Base-by-base conservation (phyloP, 306 rosid genomes). In the Senna tora region DNA sequence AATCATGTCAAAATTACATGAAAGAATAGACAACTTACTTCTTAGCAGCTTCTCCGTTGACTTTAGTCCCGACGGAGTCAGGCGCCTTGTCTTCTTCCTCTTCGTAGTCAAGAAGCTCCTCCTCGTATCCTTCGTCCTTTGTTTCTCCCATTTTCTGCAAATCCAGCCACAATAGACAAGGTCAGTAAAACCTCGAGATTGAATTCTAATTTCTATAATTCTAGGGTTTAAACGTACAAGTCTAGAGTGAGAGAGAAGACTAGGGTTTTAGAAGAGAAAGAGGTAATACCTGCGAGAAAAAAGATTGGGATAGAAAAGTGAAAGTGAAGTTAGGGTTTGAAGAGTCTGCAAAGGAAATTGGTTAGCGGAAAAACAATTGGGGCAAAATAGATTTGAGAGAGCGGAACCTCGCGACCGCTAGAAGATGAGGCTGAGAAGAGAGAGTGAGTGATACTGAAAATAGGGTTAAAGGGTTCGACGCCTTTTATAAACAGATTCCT, bases 21-120 rank as follows among this genome's bases (percentile, higher is more conserved):
- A 61, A 62, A 69, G 8, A 73, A 21, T 46, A 15, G 2, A 71
- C 11, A 20, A 32, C 92, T 73, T 65, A 93, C 98, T 93, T 93
- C 84, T 93, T 93, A 65, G 87, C 87, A 39, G 90, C 84, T 87
- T 93, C 98, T 42, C 98, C 97, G 63, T 93, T 93, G 72, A 86
- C 92, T 86, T 93, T 93, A 21, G 87, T 78, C 6, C 88, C 96
- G 25, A 73, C 81, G 5, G 97, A 86, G 70, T 89, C 96, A n/a
- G 84, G 97, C 13, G 90, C 96, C 75, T 91, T 89, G 71, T 91
- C 98, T 17, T 93, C 98, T 51, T 93, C 98, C 74, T 93, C 98
- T 43, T 93, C 98, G 75, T 93, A 93, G 75, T 93, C 97, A 17
- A 93, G 88, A 79, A 93, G 96, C 94, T 93, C 98, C 77, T 93